Evolutionary conservation across 2,329 filamentous ascomycete genomes (phyloP).

Genomic region (Blastomyces gilchristii): DNA sequence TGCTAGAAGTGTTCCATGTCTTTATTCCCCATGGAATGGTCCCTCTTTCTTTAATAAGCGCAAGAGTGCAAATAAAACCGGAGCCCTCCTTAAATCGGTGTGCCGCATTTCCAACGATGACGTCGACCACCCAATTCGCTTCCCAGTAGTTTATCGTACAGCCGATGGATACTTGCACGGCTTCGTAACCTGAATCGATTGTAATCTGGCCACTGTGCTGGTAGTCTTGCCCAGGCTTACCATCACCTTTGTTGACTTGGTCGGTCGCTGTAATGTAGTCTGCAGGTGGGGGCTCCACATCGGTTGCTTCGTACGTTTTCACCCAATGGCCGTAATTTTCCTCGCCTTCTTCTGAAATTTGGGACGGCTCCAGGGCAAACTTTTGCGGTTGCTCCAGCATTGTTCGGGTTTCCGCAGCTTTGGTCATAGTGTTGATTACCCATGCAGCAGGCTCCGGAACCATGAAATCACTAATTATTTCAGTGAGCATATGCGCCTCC

Average conservation of each 20-base stretch:
- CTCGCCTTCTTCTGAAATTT: neutral
- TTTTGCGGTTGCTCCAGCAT: neutral
- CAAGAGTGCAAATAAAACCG: neutral
- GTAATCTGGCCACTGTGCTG: neutral
- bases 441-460: neutral
- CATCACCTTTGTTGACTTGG: neutral
- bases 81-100: neutral
- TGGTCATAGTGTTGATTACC: neutral
- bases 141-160: neutral
- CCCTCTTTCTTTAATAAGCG: neutral
- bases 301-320: neutral
- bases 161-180: neutral
- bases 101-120: neutral
- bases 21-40: neutral
- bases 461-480: neutral
- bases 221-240: neutral
- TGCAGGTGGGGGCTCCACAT: neutral
- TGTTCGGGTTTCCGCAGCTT: neutral
- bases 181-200: neutral
- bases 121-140: neutral
- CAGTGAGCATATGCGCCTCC: neutral
- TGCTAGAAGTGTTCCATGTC: neutral
- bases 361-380: neutral
- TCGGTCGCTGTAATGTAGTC: neutral
- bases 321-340: slow-evolving; percentile 1